These are phyloP conservation scores for Bathelium albidoporum DNA, from an alignment of 495 filamentous ascomycete genomes.

Conservation along the genomic window DNA sequence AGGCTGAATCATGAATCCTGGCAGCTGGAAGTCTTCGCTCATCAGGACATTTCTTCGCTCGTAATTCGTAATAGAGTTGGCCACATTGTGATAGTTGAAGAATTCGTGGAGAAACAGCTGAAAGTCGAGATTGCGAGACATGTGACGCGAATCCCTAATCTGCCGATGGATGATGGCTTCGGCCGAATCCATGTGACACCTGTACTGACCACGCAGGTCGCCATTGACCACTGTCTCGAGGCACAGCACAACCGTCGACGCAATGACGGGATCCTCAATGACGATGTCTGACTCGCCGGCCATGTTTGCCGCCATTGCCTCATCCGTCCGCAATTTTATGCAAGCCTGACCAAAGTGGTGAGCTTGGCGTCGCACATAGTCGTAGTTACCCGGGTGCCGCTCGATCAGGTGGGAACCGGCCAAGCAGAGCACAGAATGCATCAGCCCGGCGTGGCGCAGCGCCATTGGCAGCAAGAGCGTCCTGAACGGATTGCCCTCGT, in stretches of 20 bases:
- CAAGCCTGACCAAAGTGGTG: slow-evolving; percentile 53
- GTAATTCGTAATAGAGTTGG: slow-evolving; percentile 65
- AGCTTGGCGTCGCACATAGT: slow-evolving; percentile 36
- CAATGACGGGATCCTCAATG: slow-evolving; percentile 41
- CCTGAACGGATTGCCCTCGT: slow-evolving; percentile 81
- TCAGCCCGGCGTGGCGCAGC: slow-evolving; percentile 69
- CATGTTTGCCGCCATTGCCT: slow-evolving; percentile 29
- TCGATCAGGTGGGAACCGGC: slow-evolving; percentile 68
- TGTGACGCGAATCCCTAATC: slow-evolving; percentile 35
- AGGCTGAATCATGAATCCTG: slow-evolving; percentile 63
- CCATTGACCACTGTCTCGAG: slow-evolving; percentile 74
- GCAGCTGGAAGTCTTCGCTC: slow-evolving; percentile 53
- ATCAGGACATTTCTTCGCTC: slow-evolving; percentile 43
- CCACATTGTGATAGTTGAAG: slow-evolving; percentile 83
- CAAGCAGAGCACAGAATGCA: slow-evolving; percentile 85
- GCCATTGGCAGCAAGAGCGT: slow-evolving; percentile 82
- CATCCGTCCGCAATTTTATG: slow-evolving; percentile 40
- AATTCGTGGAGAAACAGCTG: slow-evolving; percentile 78
- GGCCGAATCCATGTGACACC: slow-evolving; percentile 70
- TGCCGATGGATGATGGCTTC: slow-evolving; percentile 61
- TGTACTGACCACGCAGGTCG: slow-evolving; percentile 65
- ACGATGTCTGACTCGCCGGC: slow-evolving; percentile 40
- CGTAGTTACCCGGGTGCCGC: slow-evolving; percentile 28
- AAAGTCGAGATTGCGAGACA: slow-evolving; percentile 23
- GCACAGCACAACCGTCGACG: slow-evolving; percentile 76